Evolutionary conservation across 345 rosid genomes (phyloP).

Genomic region (Geranium brycei): DNA sequence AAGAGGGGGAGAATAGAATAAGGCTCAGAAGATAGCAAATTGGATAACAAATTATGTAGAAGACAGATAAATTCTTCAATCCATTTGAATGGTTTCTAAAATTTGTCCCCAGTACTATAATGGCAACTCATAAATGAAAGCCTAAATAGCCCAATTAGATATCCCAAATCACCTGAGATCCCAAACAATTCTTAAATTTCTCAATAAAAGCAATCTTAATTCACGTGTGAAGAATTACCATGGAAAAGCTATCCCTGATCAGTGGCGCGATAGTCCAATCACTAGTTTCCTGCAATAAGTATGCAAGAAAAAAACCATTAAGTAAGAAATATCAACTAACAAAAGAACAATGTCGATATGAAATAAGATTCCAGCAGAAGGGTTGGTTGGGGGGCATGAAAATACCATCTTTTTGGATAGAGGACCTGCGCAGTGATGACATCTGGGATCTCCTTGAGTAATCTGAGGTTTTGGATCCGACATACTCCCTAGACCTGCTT

Average conservation of each 20-base stretch:
- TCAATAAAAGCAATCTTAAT: too few species aligned
- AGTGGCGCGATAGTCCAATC: conserved; percentile 71
- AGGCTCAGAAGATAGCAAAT: not conserved
- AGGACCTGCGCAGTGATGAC: conserved; percentile 94
- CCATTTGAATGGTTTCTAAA: too few species aligned
- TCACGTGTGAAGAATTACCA: conserved; percentile 30
- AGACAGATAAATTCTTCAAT: too few species aligned
- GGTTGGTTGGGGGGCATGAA: not conserved
- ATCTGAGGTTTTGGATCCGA: conserved; percentile 18
- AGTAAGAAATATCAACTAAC: not conserved
- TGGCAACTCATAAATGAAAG: too few species aligned
- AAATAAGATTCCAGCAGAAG: not conserved
- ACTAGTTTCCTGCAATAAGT: conserved; percentile 59
- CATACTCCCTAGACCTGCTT: conserved; percentile 16
- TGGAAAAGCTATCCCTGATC: conserved; percentile 80
- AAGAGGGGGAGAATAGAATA: conserved; percentile 1
- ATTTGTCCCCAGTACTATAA: too few species aligned
- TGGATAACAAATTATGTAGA: too few species aligned
- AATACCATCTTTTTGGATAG: conserved; percentile 62
- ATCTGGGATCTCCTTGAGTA: conserved; percentile 20
- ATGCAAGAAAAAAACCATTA: not conserved
- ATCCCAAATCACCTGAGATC: too few species aligned
- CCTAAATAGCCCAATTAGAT: too few species aligned
- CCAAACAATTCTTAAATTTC: too few species aligned
- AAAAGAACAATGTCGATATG: not conserved